Evolutionary conservation across 2,329 filamentous ascomycete species (phyloP).

Genomic region (Dactylellina sp.): DNA sequence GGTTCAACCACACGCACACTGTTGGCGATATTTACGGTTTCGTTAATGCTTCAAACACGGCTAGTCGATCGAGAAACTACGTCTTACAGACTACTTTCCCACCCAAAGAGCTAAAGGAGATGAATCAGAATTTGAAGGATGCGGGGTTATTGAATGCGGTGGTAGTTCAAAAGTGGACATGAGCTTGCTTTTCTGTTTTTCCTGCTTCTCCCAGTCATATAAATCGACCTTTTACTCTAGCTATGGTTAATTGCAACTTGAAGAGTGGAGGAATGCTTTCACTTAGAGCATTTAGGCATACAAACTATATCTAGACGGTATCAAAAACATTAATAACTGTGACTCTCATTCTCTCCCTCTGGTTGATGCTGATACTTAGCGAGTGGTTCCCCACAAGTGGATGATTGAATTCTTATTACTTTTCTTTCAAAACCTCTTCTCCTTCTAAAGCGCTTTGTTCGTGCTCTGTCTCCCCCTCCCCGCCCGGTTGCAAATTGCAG

Average conservation of each 20-base stretch:
- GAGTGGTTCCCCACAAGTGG: too few relatives aligned
- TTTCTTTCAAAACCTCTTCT: not conserved
- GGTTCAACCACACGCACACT: conserved; percentile 84
- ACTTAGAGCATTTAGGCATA: too few relatives aligned
- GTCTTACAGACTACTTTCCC: conserved; percentile 86
- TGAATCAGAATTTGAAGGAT: conserved; percentile 63
- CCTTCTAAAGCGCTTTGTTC: too few relatives aligned
- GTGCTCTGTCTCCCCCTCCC: too few relatives aligned
- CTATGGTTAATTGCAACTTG: not conserved
- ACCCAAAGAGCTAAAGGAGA: conserved; percentile 81
- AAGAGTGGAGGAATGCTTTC: too few relatives aligned
- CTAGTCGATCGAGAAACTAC: conserved; percentile 72
- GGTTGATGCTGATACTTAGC: too few relatives aligned
- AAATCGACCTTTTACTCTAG: not conserved
- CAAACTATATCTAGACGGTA: too few relatives aligned
- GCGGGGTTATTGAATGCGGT: conserved; percentile 68
- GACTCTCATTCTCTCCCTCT: too few relatives aligned
- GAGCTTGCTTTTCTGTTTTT: conserved; percentile 32
- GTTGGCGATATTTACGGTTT: conserved; percentile 82
- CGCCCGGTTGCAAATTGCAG: too few relatives aligned
- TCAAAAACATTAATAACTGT: too few relatives aligned
- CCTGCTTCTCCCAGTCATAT: not conserved
- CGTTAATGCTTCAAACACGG: conserved; percentile 73
- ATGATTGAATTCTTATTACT: not conserved
- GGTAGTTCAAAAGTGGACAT: conserved; percentile 70